Evolutionary conservation across 176 grass and related monocot species (phyloP), one percentile per base, ranked within the genome.

Genomic region (Areca catechu): DNA sequence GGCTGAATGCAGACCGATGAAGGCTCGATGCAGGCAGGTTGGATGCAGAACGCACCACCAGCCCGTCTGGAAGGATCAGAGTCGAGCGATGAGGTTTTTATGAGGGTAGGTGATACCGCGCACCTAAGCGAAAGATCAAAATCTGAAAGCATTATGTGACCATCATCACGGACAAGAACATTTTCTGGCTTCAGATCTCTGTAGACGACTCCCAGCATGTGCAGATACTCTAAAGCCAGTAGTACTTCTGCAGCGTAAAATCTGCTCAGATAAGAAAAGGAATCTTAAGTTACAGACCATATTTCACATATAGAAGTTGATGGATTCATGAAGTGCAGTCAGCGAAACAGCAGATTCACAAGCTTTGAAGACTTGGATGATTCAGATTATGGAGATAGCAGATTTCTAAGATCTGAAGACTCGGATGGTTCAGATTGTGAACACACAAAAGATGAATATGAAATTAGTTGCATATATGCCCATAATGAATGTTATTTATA

Each of bases 211-310:
- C 92, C 92, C 51, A 96, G 76, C 92, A 96, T 96, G 75, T 96
- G 92, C 22, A 96, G 80, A 71, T 96, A 91, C 70, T 96, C 92
- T 1, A 96, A 63, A 54, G 92, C 74, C 24, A 91, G 69, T 68
- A 96, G 83, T 52, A 96, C 86, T 76, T 96, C 92, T 19, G 92
- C 86, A 48, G 79, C 92, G 82, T 96, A 96, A 83, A 96, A 96
- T 81, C 92, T 96, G 83, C 20, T 43, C 55, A 56, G 10, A 71
- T 54, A 68, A 29, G 65, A 22, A 57, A 29, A 22, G 23, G 22
- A 63, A 43, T 43, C 9, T 43, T 43, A 43, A 1, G 34, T 43
- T 43, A 55, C 16, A 76, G 49, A 67, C 30, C 4, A 17, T 16
- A 19, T 19, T 28, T 20, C 16, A 20, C 12, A 23, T 23, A 48